Conservation (phyloP, 805 yeast genomes). For the Komagataella ulmi region DNA sequence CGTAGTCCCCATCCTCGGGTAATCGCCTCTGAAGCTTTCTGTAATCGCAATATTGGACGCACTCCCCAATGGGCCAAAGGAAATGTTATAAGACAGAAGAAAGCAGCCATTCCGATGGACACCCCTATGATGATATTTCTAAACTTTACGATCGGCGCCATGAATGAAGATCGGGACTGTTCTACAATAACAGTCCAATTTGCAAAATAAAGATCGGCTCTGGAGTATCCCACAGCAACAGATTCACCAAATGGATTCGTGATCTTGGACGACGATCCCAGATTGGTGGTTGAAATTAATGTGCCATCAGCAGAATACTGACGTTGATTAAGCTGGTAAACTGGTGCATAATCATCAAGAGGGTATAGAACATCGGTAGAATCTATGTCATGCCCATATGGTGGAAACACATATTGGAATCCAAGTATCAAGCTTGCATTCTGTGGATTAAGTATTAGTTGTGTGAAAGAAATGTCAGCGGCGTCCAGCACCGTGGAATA, state of each 20-base stretch:
- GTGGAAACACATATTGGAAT: conserved; percentile 29
- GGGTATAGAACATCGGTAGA: conserved; percentile 13
- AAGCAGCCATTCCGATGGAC: conserved; percentile 64
- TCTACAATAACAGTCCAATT: conserved; percentile 69
- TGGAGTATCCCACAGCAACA: conserved; percentile 46
- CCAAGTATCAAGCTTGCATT: conserved; percentile 16
- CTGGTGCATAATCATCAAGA: conserved; percentile 15
- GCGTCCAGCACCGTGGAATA: conserved; percentile 26
- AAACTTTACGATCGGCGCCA: conserved; percentile 46
- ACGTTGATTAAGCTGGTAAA: conserved; percentile 17
- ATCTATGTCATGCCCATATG: conserved; percentile 14
- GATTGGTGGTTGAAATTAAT: conserved; percentile 7
- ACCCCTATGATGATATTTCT: conserved; percentile 65
- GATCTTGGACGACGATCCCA: conserved; percentile 28
- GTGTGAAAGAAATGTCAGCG: conserved; percentile 9
- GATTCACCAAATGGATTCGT: conserved; percentile 19
- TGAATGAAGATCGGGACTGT: conserved; percentile 44
- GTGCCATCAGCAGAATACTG: conserved; percentile 3
- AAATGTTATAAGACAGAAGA: conserved; percentile 64
- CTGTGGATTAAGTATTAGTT: conserved; percentile 10
- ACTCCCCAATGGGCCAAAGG: conserved; percentile 80
- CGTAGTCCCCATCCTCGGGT: conserved; percentile 26
- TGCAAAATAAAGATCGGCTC: conserved; percentile 25
- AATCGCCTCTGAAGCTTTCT: conserved; percentile 70
- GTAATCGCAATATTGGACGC: conserved; percentile 65